Conservation (phyloP, 2,329 filamentous ascomycete genomes). For the Paraphaeosphaeria minitans region DNA sequence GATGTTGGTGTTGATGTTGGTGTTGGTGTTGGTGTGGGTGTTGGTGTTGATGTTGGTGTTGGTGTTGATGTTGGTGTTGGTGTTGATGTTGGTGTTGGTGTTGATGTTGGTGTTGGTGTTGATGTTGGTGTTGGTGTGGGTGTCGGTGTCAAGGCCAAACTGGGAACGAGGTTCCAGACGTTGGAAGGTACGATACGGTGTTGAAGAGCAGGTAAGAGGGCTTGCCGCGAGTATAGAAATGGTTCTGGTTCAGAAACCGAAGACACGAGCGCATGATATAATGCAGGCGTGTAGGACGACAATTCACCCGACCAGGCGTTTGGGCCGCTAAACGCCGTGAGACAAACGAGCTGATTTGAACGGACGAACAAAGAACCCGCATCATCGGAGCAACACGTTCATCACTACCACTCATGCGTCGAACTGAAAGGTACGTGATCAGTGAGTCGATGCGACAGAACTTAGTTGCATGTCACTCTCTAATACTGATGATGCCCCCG, state of each 20-base stretch:
- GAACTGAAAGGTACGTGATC: not conserved
- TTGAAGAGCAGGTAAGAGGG: no score
- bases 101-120: not conserved
- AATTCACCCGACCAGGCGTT: not conserved
- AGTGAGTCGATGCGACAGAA: not conserved
- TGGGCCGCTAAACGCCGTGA: not conserved
- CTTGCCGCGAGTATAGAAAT: not conserved
- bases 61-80: slow-evolving; percentile 22
- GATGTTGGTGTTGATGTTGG: no score
- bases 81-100: not conserved
- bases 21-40: no score
- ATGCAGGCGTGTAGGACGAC: not conserved
- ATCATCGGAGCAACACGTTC: not conserved
- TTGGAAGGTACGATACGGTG: no score
- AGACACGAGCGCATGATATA: not conserved
- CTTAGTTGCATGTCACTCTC: not conserved
- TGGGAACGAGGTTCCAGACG: no score
- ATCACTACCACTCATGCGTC: not conserved
- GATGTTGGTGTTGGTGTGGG: no score
- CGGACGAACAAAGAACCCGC: not conserved
- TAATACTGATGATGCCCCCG: not conserved
- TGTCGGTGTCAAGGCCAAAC: no score
- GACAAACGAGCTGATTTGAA: not conserved
- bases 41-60: no score
- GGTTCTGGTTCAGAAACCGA: not conserved